Conservation (phyloP, 2,329 filamentous ascomycete genomes). For the Coniella lustricola region DNA sequence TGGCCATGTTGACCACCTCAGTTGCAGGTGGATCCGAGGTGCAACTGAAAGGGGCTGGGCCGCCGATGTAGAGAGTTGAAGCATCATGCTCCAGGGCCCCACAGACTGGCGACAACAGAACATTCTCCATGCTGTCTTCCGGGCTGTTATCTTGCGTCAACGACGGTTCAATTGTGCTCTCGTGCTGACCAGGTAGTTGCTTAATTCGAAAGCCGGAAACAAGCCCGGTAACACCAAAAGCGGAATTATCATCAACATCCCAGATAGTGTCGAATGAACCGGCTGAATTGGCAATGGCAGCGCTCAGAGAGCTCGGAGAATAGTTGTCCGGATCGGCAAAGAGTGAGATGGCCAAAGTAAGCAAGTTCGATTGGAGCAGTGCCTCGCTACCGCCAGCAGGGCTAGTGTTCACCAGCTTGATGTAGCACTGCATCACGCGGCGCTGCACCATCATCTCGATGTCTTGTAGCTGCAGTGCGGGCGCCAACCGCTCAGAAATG, state of each 20-base stretch:
- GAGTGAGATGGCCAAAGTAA: constrained; percentile 81
- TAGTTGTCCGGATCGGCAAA: constrained; percentile 93
- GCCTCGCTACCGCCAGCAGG: constrained; percentile 79
- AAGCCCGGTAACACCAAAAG: constrained; percentile 85
- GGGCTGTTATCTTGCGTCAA: constrained; percentile 48
- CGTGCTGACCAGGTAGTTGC: constrained; percentile 62
- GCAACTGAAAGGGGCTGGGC: constrained; percentile 35
- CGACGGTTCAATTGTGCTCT: constrained; percentile 36
- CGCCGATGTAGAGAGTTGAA: constrained; percentile 64
- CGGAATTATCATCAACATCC: constrained; percentile 91
- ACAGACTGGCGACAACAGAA: constrained; percentile 65
- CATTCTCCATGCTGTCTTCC: constrained; percentile 56
- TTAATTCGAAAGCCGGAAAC: constrained; percentile 70
- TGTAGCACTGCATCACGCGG: constrained; percentile 90
- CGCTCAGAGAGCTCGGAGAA: constrained; percentile 74
- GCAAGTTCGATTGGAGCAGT: constrained; percentile 80
- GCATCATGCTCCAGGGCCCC: constrained; percentile 86
- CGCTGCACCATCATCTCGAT: constrained; percentile 89
- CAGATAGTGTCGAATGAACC: constrained; percentile 89
- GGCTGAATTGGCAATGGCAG: constrained; percentile 83
- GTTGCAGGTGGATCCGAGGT: constrained; percentile 78
- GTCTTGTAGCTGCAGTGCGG: constrained; percentile 81
- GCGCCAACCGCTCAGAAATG: constrained; percentile 72
- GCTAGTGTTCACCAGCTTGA: constrained; percentile 81
- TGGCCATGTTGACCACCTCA: constrained; percentile 89